Evolutionary conservation across 495 filamentous ascomycete genomes (phyloP), one percentile per base, ranked within the genome.

Genomic region (Xylaria nigripes): DNA sequence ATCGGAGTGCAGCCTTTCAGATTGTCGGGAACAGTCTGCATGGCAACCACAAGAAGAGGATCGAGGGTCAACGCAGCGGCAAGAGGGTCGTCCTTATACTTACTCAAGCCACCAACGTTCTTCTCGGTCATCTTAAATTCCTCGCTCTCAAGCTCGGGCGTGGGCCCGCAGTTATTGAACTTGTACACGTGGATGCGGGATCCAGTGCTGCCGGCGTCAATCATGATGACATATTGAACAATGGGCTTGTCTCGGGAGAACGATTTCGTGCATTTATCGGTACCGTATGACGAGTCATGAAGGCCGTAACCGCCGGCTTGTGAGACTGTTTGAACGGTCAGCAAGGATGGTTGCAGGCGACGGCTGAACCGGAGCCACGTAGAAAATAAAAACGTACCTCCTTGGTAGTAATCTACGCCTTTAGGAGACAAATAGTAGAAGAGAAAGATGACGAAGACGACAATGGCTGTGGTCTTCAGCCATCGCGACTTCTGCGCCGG

Each of bases 151-250:
- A 98, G 79, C 72, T 97, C 93, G n/a, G 93, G 93, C 19, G 91
- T 90, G 32, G 85, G 68, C 48, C 90, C 94, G 73, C 93, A 98
- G 76, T 97, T 98, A 76, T 96, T 98, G 81, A 98, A 98, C 55
- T 86, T 85, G 75, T 96, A 98, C 50, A 97, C 91, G 72, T 98
- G 93, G 65, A 98, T 96, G 50, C 93, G 87, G 55, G 93, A 97
- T 54, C 93, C 93, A 38, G 92, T 96, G 72, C 91, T 96, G 51
- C 93, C 93, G 34, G 93, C 93, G 75, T 98, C 93, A 64, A 98
- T 89, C 93, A 98, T 97, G 59, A 95, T 80, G 53, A 89, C 93
- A 76, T 96, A 97, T 64, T 98, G 93, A 55, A 96, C 84, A 58
- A 98, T 76, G 23, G 94, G 94, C 73, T 95, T 98, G 41, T 86